Evolutionary conservation across 805 yeast genomes (phyloP).

Genomic region (Ogataea saltuana): DNA sequence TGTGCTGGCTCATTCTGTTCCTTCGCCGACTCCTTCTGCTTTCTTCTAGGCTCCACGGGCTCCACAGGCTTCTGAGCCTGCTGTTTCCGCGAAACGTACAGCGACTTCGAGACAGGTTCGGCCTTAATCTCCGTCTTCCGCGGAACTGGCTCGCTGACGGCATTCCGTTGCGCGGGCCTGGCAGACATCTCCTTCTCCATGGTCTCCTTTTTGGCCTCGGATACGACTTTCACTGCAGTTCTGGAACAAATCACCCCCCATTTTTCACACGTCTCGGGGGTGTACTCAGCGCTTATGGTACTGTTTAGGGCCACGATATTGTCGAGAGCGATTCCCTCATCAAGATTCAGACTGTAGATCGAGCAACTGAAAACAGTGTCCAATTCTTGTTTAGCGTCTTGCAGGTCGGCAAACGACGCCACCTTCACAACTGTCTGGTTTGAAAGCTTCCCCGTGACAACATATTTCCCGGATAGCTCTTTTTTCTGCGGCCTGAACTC

Average conservation of each 20-base stretch:
- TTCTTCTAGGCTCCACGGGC: conserved; percentile 6
- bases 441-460: conserved; percentile 20
- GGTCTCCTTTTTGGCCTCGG: neutral
- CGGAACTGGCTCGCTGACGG: conserved; percentile 20
- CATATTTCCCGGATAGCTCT: conserved; percentile 16
- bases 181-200: conserved; percentile 3
- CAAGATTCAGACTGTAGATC: conserved; percentile 27
- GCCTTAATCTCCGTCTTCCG: conserved; percentile 9
- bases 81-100: conserved; percentile 13
- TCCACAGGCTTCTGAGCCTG: conserved; percentile 4
- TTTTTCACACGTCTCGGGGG: conserved; percentile 20
- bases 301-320: conserved; percentile 25
- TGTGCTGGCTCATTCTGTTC: too few relatives aligned
- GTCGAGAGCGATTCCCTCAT: conserved; percentile 17
- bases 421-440: conserved; percentile 17
- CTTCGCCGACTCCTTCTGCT: conserved; percentile 4
- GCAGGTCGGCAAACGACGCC: conserved; percentile 14
- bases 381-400: conserved; percentile 19
- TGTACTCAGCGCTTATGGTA: conserved; percentile 12
- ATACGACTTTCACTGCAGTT: conserved; percentile 13
- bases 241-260: conserved; percentile 31
- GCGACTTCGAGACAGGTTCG: conserved; percentile 7
- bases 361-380: conserved; percentile 20
- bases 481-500: conserved; percentile 15
- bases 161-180: conserved; percentile 22